A percentile compares a stretch with the other conserved stretches of the same genome.
phyloP scores from a whole-genome alignment of 345 rosid genomes.

The Rhodomyrtus tomentosa region DNA sequence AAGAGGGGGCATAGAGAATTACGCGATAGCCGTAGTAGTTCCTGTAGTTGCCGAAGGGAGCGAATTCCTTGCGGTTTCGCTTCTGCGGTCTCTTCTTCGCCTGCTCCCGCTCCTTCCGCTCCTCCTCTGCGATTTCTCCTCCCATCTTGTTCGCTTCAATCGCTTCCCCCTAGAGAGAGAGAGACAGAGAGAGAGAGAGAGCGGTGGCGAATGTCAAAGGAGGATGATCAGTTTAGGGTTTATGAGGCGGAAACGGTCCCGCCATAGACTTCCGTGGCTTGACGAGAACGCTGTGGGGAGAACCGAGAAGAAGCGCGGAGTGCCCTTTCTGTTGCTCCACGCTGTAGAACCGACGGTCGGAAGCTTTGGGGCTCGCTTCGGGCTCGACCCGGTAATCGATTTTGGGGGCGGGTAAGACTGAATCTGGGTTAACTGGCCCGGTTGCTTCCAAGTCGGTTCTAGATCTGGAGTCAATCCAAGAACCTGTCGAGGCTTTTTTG shows the following conservation, averaged over 20 bases:
- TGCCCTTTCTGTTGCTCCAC: too few species aligned
- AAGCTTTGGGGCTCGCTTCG: not conserved
- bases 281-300: not conserved
- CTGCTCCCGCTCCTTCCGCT: not conserved
- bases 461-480: too few species aligned
- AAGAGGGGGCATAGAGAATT: not conserved
- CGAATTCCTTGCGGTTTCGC: slow-evolving; percentile 36
- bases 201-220: not conserved
- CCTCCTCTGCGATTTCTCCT: not conserved
- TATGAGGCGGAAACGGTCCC: not conserved
- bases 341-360: not conserved
- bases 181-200: not conserved
- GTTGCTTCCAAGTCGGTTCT: too few species aligned
- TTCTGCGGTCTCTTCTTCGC: slow-evolving; percentile 22
- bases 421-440: too few species aligned
- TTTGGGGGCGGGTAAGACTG: too few species aligned
- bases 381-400: too few species aligned
- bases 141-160: not conserved
- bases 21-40: slow-evolving; percentile 93
- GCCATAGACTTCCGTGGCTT: not conserved
- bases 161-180: not conserved
- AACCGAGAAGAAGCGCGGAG: not conserved
- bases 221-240: not conserved
- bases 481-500: too few species aligned
- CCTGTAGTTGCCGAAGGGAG: slow-evolving; percentile 74